Percentiles rank a stretch among this genome's conserved stretches.
phyloP scores from a whole-genome alignment of 768 basidiomycete species.

The Chalciporus chontae region DNA sequence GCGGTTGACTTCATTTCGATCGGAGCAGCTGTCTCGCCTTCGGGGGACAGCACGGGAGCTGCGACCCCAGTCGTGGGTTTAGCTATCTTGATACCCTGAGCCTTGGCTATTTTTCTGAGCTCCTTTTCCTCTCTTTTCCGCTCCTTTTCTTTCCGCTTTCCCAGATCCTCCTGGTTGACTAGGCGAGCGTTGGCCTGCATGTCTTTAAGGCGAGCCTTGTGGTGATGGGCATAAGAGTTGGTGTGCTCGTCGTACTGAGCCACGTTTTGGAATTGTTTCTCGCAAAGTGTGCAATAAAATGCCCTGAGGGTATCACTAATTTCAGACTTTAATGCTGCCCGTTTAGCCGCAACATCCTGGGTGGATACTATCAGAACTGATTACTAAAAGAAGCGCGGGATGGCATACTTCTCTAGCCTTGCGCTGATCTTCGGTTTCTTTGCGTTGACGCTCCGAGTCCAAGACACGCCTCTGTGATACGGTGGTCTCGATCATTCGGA shows the following conservation, averaged over 20 bases:
- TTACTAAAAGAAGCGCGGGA: neutral
- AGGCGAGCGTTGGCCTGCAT: slow-evolving; percentile 74
- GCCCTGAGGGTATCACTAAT: slow-evolving; percentile 63
- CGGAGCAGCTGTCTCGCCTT: slow-evolving; percentile 13
- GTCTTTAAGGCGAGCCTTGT: slow-evolving; percentile 77
- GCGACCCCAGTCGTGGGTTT: slow-evolving; percentile 24
- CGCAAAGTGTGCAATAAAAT: slow-evolving; percentile 81
- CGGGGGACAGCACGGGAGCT: slow-evolving; percentile 11
- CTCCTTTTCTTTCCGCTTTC: slow-evolving; percentile 82
- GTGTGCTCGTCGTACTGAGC: slow-evolving; percentile 89
- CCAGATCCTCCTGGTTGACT: slow-evolving; percentile 63
- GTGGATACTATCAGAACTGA: slow-evolving; percentile 7
- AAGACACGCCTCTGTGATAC: slow-evolving; percentile 77
- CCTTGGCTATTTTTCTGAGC: slow-evolving; percentile 77
- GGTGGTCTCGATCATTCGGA: slow-evolving; percentile 80
- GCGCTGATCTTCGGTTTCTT: slow-evolving; percentile 78
- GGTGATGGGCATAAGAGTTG: slow-evolving; percentile 85
- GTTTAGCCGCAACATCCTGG: slow-evolving; percentile 63
- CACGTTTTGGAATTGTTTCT: slow-evolving; percentile 84
- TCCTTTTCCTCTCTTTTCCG: slow-evolving; percentile 83
- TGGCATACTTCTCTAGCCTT: slow-evolving; percentile 58
- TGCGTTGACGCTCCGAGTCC: slow-evolving; percentile 77
- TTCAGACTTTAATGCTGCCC: slow-evolving; percentile 62
- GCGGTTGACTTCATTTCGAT: slow-evolving; percentile 21
- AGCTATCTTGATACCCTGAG: slow-evolving; percentile 69